These are phyloP conservation scores for Dacryopinax spathularia DNA, from an alignment of 768 basidiomycete species.

Conservation along the genomic window DNA sequence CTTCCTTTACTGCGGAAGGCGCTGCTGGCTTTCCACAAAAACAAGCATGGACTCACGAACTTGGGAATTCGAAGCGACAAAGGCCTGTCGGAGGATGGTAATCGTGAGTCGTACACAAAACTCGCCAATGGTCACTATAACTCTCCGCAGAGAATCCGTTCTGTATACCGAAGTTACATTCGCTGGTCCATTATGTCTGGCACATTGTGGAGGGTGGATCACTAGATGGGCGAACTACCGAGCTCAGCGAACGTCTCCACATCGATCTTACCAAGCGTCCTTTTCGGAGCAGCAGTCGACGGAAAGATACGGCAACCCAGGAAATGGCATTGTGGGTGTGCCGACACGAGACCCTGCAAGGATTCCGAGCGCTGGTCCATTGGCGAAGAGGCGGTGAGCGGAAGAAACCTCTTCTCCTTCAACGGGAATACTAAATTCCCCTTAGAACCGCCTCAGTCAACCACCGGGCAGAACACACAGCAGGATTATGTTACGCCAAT, in stretches of 20 bases:
- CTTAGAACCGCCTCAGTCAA: background rate
- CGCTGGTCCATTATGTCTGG: conserved; percentile 23
- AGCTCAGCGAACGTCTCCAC: conserved; percentile 29
- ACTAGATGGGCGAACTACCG: conserved; percentile 30
- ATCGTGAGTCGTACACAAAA: background rate
- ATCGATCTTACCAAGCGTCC: conserved; percentile 17
- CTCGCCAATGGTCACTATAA: background rate
- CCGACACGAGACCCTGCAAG: background rate
- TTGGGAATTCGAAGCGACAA: conserved; percentile 18
- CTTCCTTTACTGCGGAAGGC: conserved; percentile 20
- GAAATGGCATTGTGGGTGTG: background rate
- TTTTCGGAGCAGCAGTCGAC: background rate
- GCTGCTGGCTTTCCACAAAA: conserved; percentile 25
- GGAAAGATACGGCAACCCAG: background rate
- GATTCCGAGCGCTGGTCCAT: background rate
- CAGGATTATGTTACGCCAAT: background rate
- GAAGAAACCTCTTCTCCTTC: no score
- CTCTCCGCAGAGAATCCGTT: conserved; percentile 17
- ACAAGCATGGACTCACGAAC: conserved; percentile 27
- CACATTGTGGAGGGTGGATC: conserved; percentile 25
- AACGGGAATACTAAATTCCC: no score
- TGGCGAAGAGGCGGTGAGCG: background rate
- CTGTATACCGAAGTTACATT: conserved; percentile 34
- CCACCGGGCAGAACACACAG: background rate
- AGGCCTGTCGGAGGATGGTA: background rate